Evolutionary conservation across 2,329 filamentous ascomycete species (phyloP).

Genomic region (Escovopsis sp.): DNA sequence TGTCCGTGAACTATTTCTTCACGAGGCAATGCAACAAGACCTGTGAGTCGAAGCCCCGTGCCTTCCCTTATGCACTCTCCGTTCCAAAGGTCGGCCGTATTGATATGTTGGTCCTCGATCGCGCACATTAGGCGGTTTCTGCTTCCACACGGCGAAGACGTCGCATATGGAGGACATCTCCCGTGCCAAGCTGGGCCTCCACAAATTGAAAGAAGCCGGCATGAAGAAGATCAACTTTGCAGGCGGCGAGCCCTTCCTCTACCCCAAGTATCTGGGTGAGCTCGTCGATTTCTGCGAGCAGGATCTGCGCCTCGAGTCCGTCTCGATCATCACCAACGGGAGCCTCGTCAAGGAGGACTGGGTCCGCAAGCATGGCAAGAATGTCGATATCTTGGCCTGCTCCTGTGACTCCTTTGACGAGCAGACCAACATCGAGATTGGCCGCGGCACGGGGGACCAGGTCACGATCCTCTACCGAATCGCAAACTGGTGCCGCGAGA

Average conservation of each 20-base stretch:
- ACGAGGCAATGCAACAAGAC: no score
- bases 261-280: slow-evolving; percentile 26
- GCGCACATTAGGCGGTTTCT: slow-evolving; percentile 31
- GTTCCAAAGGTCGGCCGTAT: no score
- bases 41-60: no score
- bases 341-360: slow-evolving; percentile 29
- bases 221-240: slow-evolving; percentile 43
- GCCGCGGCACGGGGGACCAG: slow-evolving; percentile 33
- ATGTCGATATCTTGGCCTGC: slow-evolving; percentile 39
- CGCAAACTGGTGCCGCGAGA: slow-evolving; percentile 28
- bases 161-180: slow-evolving; percentile 26
- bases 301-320: slow-evolving; percentile 31
- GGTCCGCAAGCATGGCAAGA: slow-evolving; percentile 24
- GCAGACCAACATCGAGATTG: slow-evolving; percentile 34
- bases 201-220: slow-evolving; percentile 31
- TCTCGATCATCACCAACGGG: slow-evolving; percentile 40
- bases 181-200: slow-evolving; percentile 29
- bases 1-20: no score
- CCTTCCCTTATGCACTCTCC: no score
- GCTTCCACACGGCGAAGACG: slow-evolving; percentile 39
- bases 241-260: slow-evolving; percentile 40
- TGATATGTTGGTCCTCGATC: no score
- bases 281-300: slow-evolving; percentile 34
- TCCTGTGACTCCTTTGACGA: slow-evolving; percentile 40
- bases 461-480: slow-evolving; percentile 29